Evolutionary conservation across 1,284 basidiomycete species (phyloP).

Genomic region (Apiotrichum domesticum): DNA sequence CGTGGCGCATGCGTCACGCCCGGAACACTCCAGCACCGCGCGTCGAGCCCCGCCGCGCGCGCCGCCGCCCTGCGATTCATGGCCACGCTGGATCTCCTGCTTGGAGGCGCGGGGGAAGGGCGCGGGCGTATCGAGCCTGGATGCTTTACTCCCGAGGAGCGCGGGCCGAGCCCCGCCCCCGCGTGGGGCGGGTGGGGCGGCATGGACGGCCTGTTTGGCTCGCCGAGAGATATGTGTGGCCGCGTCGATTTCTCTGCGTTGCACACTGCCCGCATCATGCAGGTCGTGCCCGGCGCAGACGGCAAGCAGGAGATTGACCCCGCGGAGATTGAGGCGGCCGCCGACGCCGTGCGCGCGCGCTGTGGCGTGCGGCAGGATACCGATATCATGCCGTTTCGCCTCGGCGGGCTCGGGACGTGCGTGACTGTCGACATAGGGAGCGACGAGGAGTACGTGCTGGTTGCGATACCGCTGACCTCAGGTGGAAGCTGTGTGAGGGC

Average conservation of each 20-base stretch:
- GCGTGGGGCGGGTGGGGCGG: slow-evolving; percentile 3
- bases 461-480: background rate
- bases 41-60: background rate
- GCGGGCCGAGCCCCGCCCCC: background rate
- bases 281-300: background rate
- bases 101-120: background rate
- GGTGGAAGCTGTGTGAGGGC: background rate
- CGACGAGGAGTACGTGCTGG: background rate
- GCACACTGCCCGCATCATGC: slow-evolving; percentile 1
- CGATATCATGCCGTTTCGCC: background rate
- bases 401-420: background rate
- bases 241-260: background rate
- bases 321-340: background rate
- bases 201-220: background rate
- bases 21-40: background rate
- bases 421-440: background rate
- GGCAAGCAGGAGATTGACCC: background rate
- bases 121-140: background rate
- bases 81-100: background rate
- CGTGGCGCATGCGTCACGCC: background rate
- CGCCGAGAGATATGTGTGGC: background rate
- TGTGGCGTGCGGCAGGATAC: background rate
- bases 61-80: slow-evolving; percentile 3
- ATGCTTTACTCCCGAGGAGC: background rate
- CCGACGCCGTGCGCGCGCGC: slow-evolving; percentile 1